Conservation (phyloP, 2,329 filamentous ascomycete species). For the Fusarium nodosum region DNA sequence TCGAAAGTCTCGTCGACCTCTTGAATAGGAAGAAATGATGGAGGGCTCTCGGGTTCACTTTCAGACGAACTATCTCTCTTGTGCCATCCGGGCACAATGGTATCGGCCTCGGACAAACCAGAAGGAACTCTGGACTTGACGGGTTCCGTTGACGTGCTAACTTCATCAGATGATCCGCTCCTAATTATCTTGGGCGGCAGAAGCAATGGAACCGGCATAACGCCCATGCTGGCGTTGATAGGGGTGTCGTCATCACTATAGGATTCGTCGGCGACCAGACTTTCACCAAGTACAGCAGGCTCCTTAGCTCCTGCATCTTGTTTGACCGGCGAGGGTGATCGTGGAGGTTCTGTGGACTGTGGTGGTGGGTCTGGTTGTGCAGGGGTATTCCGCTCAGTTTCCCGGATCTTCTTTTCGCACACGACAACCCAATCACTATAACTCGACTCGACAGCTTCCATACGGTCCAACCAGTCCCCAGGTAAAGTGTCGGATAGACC, state of each 20-base stretch:
- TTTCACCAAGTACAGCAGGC: conserved; percentile 21
- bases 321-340: conserved; percentile 45
- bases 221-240: conserved; percentile 23
- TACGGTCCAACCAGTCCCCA: conserved; percentile 86
- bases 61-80: conserved; percentile 24
- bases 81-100: conserved; percentile 38
- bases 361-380: conserved; percentile 18
- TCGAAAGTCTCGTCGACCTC: conserved; percentile 35
- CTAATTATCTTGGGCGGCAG: conserved; percentile 37
- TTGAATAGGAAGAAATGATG: conserved; percentile 40
- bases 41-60: conserved; percentile 30
- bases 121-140: conserved; percentile 40
- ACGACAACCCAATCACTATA: conserved; percentile 86
- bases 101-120: conserved; percentile 46
- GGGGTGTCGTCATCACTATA: conserved; percentile 40
- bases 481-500: conserved; percentile 87
- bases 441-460: conserved; percentile 82
- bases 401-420: conserved; percentile 80
- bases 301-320: conserved; percentile 17
- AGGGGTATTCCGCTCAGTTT: conserved; percentile 67
- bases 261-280: conserved; percentile 28
- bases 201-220: conserved; percentile 44
- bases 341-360: conserved; percentile 29
- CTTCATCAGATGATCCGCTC: conserved; percentile 2
- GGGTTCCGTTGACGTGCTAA: conserved; percentile 17